A percentile compares a stretch with the other conserved stretches of the same genome.
phyloP scores from a whole-genome alignment of 768 basidiomycete genomes.

The Tricholoma furcatifolium region DNA sequence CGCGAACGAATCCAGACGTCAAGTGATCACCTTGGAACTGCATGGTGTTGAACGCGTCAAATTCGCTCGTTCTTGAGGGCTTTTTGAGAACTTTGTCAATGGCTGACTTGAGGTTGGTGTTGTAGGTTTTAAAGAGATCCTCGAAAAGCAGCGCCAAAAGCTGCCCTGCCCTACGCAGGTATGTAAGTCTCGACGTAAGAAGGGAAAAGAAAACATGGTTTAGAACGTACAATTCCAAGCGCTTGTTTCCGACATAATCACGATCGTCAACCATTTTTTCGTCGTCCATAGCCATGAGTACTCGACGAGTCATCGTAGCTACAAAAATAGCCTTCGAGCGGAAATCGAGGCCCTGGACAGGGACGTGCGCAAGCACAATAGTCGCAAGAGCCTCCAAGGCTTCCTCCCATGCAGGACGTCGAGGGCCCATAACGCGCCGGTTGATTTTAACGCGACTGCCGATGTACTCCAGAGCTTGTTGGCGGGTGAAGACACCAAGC shows the following conservation, averaged over 20 bases:
- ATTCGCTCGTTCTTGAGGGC: slow-evolving; percentile 89
- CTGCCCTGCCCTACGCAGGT: slow-evolving; percentile 78
- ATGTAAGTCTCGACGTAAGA: slow-evolving; percentile 6
- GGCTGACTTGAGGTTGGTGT: slow-evolving; percentile 88
- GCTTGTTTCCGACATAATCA: slow-evolving; percentile 99
- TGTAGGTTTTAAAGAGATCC: slow-evolving; percentile 98
- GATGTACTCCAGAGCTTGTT: slow-evolving; percentile 94
- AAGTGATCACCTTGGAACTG: slow-evolving; percentile 96
- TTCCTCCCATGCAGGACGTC: slow-evolving; percentile 89
- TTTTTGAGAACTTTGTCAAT: slow-evolving; percentile 99
- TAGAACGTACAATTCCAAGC: slow-evolving; percentile 83
- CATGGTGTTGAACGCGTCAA: slow-evolving; percentile 93
- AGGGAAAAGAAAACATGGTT: slow-evolving; percentile 4
- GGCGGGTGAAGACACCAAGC: slow-evolving; percentile 85
- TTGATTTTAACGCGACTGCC: slow-evolving; percentile 91
- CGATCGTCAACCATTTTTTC: slow-evolving; percentile 97
- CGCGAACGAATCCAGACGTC: slow-evolving; percentile 92
- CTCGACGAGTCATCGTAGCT: slow-evolving; percentile 94
- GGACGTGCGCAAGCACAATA: slow-evolving; percentile 95
- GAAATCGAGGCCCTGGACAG: slow-evolving; percentile 86
- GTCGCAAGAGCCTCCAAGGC: slow-evolving; percentile 96
- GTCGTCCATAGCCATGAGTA: slow-evolving; percentile 95
- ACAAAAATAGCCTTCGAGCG: slow-evolving; percentile 94
- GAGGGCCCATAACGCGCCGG: slow-evolving; percentile 73
- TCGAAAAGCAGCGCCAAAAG: slow-evolving; percentile 94